Evolutionary conservation across 768 basidiomycete genomes (phyloP).

Genomic region (Leucocoprinus birnbaumii): DNA sequence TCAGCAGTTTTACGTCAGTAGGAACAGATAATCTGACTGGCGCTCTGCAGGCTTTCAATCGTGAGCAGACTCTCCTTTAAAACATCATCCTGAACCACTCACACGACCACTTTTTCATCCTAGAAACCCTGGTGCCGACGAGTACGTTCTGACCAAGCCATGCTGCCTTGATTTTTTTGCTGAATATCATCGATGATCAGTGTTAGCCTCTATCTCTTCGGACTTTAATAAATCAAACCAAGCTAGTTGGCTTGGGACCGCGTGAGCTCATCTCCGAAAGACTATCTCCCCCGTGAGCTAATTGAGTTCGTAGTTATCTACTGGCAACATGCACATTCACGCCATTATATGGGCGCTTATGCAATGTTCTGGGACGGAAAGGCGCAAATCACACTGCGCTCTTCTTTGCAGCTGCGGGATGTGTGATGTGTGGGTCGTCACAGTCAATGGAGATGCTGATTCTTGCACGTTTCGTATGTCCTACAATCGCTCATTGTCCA

Average conservation of each 20-base stretch:
- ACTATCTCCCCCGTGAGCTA: neutral
- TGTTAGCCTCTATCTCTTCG: slow-evolving; percentile 76
- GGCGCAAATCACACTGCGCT: slow-evolving; percentile 68
- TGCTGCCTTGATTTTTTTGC: neutral
- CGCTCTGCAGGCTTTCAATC: slow-evolving; percentile 34
- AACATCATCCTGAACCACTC: slow-evolving; percentile 5
- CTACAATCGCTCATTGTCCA: neutral
- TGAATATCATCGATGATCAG: slow-evolving; percentile 36
- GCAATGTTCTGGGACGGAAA: slow-evolving; percentile 69
- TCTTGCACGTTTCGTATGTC: slow-evolving; percentile 66
- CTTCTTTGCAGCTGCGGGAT: slow-evolving; percentile 57
- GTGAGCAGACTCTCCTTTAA: slow-evolving; percentile 18
- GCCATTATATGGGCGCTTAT: slow-evolving; percentile 79
- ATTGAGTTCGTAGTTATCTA: slow-evolving; percentile 48
- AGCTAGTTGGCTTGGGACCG: slow-evolving; percentile 81
- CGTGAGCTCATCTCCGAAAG: slow-evolving; percentile 37
- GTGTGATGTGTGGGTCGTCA: slow-evolving; percentile 66
- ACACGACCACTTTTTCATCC: neutral
- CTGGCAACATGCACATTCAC: slow-evolving; percentile 82
- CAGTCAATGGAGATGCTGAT: slow-evolving; percentile 71
- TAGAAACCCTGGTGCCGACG: slow-evolving; percentile 77
- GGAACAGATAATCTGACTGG: too few species aligned
- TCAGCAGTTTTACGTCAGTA: too few species aligned
- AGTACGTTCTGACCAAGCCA: slow-evolving; percentile 34
- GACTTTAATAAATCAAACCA: slow-evolving; percentile 77